These are phyloP conservation scores for Silene noctiflora DNA, from an alignment of 179 eudicot genomes.

Conservation along the genomic window DNA sequence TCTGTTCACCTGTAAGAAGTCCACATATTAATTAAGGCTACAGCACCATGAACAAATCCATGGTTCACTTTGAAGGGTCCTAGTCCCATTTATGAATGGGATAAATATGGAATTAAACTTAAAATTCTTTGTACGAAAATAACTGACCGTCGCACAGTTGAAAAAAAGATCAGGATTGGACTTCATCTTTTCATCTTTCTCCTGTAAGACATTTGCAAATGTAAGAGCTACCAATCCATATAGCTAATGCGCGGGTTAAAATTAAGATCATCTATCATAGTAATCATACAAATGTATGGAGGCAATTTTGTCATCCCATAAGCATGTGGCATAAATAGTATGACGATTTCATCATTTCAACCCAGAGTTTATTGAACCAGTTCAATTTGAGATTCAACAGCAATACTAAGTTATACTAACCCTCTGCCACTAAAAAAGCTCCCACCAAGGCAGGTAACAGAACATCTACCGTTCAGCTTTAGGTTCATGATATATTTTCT, in stretches of 20 bases:
- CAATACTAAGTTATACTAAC: background rate
- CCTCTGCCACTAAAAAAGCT: background rate
- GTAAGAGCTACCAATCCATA: conserved; percentile 23
- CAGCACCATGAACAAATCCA: background rate
- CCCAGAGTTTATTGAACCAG: background rate
- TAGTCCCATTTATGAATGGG: background rate
- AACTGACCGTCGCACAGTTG: conserved; percentile 83
- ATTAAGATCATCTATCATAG: background rate
- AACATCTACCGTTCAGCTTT: background rate
- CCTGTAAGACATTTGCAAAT: conserved; percentile 40
- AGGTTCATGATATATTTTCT: background rate
- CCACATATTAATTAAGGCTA: background rate
- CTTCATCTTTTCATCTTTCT: conserved; percentile 83
- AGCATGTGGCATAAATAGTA: background rate
- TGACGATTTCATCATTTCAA: background rate
- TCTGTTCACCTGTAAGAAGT: conserved; percentile 58
- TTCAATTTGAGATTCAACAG: background rate
- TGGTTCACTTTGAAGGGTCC: background rate
- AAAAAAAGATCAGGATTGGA: conserved; percentile 80
- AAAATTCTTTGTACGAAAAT: background rate
- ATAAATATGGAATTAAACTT: background rate
- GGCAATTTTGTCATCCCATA: background rate
- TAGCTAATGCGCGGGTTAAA: conserved; percentile 12
- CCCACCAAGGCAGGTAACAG: background rate
- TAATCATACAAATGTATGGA: background rate